A percentile compares a stretch with the other conserved stretches of the same genome.
Evolutionary conservation across 805 yeast genomes (phyloP).

Genomic region (Metschnikowia cubensis): DNA sequence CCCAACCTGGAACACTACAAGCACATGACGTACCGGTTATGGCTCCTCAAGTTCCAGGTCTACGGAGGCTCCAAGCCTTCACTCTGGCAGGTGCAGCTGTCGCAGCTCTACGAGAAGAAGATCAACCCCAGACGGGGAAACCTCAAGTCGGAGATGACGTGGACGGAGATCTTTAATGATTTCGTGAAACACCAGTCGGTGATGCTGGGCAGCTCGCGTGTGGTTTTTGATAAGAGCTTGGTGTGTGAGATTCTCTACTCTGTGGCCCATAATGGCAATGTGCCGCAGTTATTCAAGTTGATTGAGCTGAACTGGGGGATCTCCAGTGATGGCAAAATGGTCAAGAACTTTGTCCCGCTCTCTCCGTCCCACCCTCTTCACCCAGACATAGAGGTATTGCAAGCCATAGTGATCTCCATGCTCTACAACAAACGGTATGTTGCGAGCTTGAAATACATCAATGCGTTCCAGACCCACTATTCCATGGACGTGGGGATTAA

Average conservation of each 20-base stretch:
- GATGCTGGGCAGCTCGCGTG: slow-evolving; percentile 6
- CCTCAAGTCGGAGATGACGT: slow-evolving; percentile 18
- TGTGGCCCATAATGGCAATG: slow-evolving; percentile 27
- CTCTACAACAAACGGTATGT: slow-evolving; percentile 30
- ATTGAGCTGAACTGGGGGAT: slow-evolving; percentile 34
- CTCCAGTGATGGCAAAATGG: slow-evolving; percentile 19
- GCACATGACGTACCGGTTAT: slow-evolving; percentile 30
- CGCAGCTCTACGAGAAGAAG: slow-evolving; percentile 17
- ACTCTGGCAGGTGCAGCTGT: slow-evolving; percentile 27
- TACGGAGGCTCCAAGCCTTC: slow-evolving; percentile 31
- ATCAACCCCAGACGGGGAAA: slow-evolving; percentile 20
- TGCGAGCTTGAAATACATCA: slow-evolving; percentile 32
- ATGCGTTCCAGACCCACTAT: slow-evolving; percentile 32
- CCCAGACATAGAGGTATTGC: slow-evolving; percentile 25
- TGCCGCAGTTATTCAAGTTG: slow-evolving; percentile 21
- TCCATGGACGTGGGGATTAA: slow-evolving; percentile 18
- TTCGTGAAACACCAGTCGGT: slow-evolving; percentile 14
- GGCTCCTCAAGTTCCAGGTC: slow-evolving; percentile 33
- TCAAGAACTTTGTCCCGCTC: slow-evolving; percentile 6
- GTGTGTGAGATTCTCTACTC: slow-evolving; percentile 29
- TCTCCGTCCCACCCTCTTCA: slow-evolving; percentile 15
- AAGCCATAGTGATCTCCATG: slow-evolving; percentile 30
- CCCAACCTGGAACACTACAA: slow-evolving; percentile 10
- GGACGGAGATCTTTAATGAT: slow-evolving; percentile 24
- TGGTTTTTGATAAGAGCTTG: slow-evolving; percentile 21